Percentiles rank a stretch among this genome's conserved stretches.
phyloP scores from a whole-genome alignment of 2,329 filamentous ascomycete genomes.

The Chrysosporium queenslandicum region DNA sequence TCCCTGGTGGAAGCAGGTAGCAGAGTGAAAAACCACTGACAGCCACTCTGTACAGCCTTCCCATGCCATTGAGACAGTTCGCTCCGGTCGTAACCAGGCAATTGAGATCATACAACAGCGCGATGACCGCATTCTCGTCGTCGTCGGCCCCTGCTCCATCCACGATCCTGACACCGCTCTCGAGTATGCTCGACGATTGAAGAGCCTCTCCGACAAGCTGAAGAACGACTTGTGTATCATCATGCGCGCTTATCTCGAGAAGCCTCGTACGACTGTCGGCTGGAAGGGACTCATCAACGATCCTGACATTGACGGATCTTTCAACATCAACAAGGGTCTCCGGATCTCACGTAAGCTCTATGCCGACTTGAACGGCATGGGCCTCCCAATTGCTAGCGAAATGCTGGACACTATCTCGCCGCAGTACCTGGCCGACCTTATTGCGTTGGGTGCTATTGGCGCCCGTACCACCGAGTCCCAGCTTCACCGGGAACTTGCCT shows the following conservation, averaged over 20 bases:
- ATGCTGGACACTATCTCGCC: conserved; percentile 99
- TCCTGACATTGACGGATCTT: conserved; percentile 92
- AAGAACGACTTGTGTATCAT: conserved; percentile 77
- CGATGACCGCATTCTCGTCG: conserved; percentile 80
- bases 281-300: conserved; percentile 99
- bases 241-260: conserved; percentile 98
- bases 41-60: conserved; percentile 24
- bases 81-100: conserved; percentile 44
- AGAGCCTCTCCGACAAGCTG: conserved; percentile 67
- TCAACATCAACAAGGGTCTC: conserved; percentile 98
- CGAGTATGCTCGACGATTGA: conserved; percentile 76
- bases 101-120: conserved; percentile 63
- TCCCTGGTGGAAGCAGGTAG: conserved; percentile 28
- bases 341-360: conserved; percentile 88
- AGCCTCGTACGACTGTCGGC: conserved; percentile 93
- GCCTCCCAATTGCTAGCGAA: conserved; percentile 92
- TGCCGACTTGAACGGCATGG: conserved; percentile 71
- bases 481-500: conserved; percentile 89
- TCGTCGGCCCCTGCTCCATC: conserved; percentile 93
- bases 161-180: conserved; percentile 83
- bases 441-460: conserved; percentile 90
- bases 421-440: conserved; percentile 92
- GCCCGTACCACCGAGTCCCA: conserved; percentile 95
- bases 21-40: conserved; percentile 1
- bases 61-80: conserved; percentile 34